Conservation (phyloP, 208 protist genomes). For the Leishmania tropica region DNA sequence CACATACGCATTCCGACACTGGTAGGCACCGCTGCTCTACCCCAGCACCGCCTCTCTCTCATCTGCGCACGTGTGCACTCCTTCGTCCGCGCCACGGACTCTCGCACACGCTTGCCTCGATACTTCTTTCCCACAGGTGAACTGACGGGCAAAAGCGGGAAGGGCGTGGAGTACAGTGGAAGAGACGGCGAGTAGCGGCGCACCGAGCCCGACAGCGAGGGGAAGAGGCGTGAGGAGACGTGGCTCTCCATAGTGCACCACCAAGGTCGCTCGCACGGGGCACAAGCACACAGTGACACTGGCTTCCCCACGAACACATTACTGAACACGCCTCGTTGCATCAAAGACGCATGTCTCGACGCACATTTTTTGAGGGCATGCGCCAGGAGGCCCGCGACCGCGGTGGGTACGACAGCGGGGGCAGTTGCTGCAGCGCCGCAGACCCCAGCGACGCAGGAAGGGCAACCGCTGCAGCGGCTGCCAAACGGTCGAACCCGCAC, state of each 20-base stretch:
- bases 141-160: background rate
- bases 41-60: background rate
- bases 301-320: background rate
- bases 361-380: conserved; percentile 32
- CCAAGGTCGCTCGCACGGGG: background rate
- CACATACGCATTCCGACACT: background rate
- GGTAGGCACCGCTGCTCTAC: background rate
- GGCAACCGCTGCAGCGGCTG: background rate
- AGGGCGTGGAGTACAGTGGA: background rate
- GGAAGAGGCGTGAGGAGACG: background rate
- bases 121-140: background rate
- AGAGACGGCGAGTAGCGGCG: background rate
- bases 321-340: background rate
- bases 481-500: background rate
- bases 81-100: background rate
- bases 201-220: background rate
- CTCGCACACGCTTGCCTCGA: background rate
- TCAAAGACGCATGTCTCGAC: conserved; percentile 18
- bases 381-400: conserved; percentile 27
- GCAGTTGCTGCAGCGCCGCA: background rate
- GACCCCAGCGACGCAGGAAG: background rate
- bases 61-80: background rate
- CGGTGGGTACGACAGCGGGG: conserved; percentile 11
- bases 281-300: background rate
- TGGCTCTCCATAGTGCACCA: background rate